A percentile compares a stretch with the other conserved stretches of the same genome.
Conservation (phyloP, 1,284 basidiomycete species). For the Peniophora sp. region DNA sequence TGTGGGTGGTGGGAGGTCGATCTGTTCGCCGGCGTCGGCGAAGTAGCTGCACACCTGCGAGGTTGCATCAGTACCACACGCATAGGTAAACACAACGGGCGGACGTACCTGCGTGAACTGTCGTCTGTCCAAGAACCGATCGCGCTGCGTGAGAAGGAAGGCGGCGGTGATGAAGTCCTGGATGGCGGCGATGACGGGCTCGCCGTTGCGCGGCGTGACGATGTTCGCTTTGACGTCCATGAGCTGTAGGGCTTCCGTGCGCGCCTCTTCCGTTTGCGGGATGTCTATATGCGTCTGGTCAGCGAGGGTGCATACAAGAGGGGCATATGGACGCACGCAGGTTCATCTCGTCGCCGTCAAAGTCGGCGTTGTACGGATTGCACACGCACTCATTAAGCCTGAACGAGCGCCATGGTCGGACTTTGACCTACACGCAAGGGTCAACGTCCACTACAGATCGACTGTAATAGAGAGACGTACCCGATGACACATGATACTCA, state of each 20-base stretch:
- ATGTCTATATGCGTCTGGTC: conserved; percentile 55
- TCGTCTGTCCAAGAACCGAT: conserved; percentile 89
- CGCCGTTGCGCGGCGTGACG: conserved; percentile 94
- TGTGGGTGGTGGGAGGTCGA: conserved; percentile 92
- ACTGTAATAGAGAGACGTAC: conserved; percentile 33
- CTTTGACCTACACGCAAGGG: conserved; percentile 55
- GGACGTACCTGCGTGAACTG: conserved; percentile 75
- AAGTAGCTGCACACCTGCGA: conserved; percentile 89
- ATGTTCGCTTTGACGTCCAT: conserved; percentile 99
- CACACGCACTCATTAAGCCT: conserved; percentile 99
- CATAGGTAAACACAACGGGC: too few species aligned
- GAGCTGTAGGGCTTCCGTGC: conserved; percentile 94
- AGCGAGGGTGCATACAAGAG: neutral
- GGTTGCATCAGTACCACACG: too few species aligned
- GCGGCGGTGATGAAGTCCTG: conserved; percentile 99
- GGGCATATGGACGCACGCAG: conserved; percentile 56
- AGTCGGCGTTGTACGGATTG: conserved; percentile 99
- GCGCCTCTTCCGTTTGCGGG: conserved; percentile 97
- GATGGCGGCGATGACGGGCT: conserved; percentile 97
- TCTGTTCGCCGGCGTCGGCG: conserved; percentile 85
- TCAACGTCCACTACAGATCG: neutral
- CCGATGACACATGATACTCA: conserved; percentile 93
- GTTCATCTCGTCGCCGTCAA: conserved; percentile 99
- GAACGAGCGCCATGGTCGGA: conserved; percentile 97
- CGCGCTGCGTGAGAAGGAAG: conserved; percentile 88